Percentiles rank a stretch among this genome's conserved stretches.
Evolutionary conservation across 164 flowering plant genomes (phyloP).

Genomic region (Brasenia schreberi): DNA sequence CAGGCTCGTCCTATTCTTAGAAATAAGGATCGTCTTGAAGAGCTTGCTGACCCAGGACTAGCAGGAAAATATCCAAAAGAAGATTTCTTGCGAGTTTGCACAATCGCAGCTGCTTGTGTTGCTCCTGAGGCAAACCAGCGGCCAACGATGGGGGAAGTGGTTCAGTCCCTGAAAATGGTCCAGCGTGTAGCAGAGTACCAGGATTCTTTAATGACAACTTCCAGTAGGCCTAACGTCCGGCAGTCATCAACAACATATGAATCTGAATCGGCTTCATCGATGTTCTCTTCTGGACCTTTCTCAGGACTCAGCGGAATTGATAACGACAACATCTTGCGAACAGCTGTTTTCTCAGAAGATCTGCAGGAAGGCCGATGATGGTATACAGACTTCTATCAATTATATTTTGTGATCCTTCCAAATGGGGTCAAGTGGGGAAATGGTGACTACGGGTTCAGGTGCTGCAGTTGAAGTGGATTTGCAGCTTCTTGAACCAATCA

Average conservation of each 20-base stretch:
- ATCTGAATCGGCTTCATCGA: conserved; percentile 87
- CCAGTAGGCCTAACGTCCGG: conserved; percentile 54
- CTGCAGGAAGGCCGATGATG: conserved; percentile 86
- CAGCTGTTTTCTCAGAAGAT: conserved; percentile 87
- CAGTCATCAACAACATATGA: conserved; percentile 86
- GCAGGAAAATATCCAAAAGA: conserved; percentile 74
- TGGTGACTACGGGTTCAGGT: background rate
- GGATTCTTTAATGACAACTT: conserved; percentile 31
- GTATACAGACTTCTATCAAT: background rate
- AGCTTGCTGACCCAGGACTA: conserved; percentile 80
- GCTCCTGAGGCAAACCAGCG: conserved; percentile 91
- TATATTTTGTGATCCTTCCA: background rate
- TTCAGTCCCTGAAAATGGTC: conserved; percentile 96
- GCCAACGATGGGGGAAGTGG: conserved; percentile 99
- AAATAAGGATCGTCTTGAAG: conserved; percentile 77
- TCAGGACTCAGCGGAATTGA: conserved; percentile 75
- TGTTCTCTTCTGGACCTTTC: conserved; percentile 94
- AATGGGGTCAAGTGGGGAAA: background rate
- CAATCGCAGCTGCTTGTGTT: conserved; percentile 96
- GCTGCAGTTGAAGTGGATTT: background rate
- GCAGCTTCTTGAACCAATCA: background rate
- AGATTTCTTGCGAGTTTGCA: conserved; percentile 85
- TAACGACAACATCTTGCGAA: conserved; percentile 52
- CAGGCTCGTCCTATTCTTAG: conserved; percentile 94
- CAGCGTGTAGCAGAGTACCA: conserved; percentile 69